phyloP scores from a whole-genome alignment of 805 yeast genomes.

The Kuraishia ogatae region DNA sequence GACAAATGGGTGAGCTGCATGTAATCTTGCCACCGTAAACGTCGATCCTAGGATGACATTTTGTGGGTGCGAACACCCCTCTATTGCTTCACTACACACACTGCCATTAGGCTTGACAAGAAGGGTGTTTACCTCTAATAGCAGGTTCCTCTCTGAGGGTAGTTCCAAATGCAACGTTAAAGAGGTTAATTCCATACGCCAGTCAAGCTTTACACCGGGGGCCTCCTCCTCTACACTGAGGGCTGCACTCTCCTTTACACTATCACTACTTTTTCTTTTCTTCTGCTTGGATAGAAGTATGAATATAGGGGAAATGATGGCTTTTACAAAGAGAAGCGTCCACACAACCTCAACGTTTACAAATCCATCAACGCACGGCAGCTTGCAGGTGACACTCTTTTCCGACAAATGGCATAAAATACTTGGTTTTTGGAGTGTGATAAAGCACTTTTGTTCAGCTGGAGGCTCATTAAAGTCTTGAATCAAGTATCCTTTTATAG shows the following conservation, averaged over 20 bases:
- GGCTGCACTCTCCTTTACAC: not conserved
- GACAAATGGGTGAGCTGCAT: constrained; percentile 19
- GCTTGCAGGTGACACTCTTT: constrained; percentile 10
- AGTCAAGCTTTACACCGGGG: not conserved
- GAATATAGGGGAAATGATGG: constrained; percentile 9
- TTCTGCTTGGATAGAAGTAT: not conserved
- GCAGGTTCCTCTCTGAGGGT: constrained; percentile 19
- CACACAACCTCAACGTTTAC: constrained; percentile 23
- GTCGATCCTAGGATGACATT: not conserved
- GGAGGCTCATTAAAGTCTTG: constrained; percentile 6
- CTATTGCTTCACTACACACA: constrained; percentile 7
- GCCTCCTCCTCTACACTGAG: too few species aligned
- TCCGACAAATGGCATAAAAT: constrained; percentile 9
- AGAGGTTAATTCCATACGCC: constrained; percentile 15
- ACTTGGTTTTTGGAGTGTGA: constrained; percentile 7
- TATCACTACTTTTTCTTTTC: not conserved
- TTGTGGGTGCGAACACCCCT: not conserved
- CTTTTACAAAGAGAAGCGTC: constrained; percentile 18
- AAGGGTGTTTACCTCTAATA: constrained; percentile 19
- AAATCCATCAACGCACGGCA: constrained; percentile 18
- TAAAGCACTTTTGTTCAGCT: constrained; percentile 6
- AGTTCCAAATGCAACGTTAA: constrained; percentile 15
- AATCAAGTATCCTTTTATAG: constrained; percentile 4
- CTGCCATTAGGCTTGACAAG: constrained; percentile 5
- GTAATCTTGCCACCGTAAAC: constrained; percentile 17